Conservation (phyloP, 2,329 filamentous ascomycete species). For the Amesomyces nigricolor region DNA sequence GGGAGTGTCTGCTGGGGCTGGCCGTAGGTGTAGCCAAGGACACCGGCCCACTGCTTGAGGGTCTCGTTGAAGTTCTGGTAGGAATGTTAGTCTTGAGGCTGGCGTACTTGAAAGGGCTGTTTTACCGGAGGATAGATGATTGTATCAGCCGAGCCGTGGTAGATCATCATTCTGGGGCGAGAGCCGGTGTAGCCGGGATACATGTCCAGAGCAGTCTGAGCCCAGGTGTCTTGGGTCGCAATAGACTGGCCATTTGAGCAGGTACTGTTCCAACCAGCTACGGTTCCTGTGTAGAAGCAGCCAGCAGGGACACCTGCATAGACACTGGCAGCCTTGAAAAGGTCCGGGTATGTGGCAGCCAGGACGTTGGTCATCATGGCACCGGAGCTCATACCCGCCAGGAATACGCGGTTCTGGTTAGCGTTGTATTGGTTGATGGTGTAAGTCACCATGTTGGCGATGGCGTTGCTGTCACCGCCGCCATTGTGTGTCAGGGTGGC, state of each 20-base stretch:
- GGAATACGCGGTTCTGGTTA: conserved; percentile 44
- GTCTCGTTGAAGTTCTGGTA: conserved; percentile 37
- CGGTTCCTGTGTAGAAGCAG: conserved; percentile 45
- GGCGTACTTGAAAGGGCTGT: background rate
- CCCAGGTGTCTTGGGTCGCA: conserved; percentile 38
- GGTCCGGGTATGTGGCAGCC: conserved; percentile 48
- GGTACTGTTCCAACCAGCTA: conserved; percentile 46
- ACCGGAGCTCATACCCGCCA: conserved; percentile 43
- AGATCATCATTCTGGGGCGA: conserved; percentile 35
- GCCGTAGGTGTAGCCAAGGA: conserved; percentile 35
- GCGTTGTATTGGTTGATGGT: conserved; percentile 42
- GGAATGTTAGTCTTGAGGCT: background rate
- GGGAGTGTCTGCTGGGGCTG: conserved; percentile 26
- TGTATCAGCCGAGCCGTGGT: conserved; percentile 36
- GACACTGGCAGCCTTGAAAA: conserved; percentile 46
- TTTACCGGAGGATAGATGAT: conserved; percentile 29
- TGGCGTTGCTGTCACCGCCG: conserved; percentile 45
- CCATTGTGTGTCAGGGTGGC: conserved; percentile 45
- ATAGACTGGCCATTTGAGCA: conserved; percentile 48
- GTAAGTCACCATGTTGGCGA: conserved; percentile 51
- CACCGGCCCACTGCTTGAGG: conserved; percentile 43
- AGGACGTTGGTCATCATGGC: conserved; percentile 53
- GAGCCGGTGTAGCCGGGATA: conserved; percentile 46
- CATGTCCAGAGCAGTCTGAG: conserved; percentile 39
- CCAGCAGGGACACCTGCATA: conserved; percentile 51